Percentiles rank a stretch among this genome's conserved stretches.
These are phyloP conservation scores for Gracilaria domingensis DNA, from an alignment of 23 red algal genomes.

Conservation along the genomic window DNA sequence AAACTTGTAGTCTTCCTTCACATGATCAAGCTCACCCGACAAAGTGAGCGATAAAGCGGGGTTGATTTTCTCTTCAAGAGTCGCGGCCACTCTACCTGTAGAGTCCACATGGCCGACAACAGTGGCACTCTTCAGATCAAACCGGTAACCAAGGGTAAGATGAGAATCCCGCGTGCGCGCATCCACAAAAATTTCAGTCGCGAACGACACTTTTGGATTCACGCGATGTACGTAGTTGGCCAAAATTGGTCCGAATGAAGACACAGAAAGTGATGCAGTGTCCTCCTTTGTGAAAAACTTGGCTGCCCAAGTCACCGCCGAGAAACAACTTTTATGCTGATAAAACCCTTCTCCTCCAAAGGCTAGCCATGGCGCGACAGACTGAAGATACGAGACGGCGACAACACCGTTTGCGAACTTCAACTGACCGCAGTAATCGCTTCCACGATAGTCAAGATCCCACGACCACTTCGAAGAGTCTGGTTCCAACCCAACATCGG, in stretches of 20 bases:
- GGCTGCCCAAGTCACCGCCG: slow-evolving; percentile 76
- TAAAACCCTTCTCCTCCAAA: slow-evolving; percentile 95
- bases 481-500: slow-evolving; percentile 76
- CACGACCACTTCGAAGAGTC: slow-evolving; percentile 76
- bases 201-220: slow-evolving; percentile 80
- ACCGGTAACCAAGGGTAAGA: slow-evolving; percentile 90
- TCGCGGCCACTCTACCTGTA: slow-evolving; percentile 86
- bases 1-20: slow-evolving; percentile 89
- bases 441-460: slow-evolving; percentile 96
- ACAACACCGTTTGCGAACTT: slow-evolving; percentile 88
- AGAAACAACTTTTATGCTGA: slow-evolving; percentile 76
- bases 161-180: slow-evolving; percentile 82
- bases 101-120: slow-evolving; percentile 91
- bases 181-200: slow-evolving; percentile 92
- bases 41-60: slow-evolving; percentile 89
- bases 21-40: slow-evolving; percentile 93
- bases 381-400: slow-evolving; percentile 90
- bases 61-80: slow-evolving; percentile 92
- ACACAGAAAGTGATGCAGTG: slow-evolving; percentile 78
- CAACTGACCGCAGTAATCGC: slow-evolving; percentile 79
- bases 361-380: slow-evolving; percentile 79
- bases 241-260: slow-evolving; percentile 89
- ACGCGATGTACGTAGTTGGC: slow-evolving; percentile 88
- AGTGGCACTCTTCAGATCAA: slow-evolving; percentile 81
- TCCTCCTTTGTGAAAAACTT: slow-evolving; percentile 61